Base-by-base conservation (phyloP, 1,284 basidiomycete genomes). In the Rhodotorula sp. region DNA sequence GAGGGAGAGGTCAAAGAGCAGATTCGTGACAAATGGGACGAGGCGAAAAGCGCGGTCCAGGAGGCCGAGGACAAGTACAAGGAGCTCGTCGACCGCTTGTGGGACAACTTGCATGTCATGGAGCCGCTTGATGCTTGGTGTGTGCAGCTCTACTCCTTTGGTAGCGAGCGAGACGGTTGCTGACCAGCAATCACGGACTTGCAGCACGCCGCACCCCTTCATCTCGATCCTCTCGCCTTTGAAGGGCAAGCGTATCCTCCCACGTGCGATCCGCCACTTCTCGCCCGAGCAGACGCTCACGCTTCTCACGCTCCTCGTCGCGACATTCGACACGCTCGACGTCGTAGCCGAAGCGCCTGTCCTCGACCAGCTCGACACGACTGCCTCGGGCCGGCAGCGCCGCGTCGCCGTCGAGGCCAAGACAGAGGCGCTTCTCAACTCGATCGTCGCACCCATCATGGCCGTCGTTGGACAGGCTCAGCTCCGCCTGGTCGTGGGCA, bases 211-310 rank as follows among this genome's bases (percentile, higher is more conserved):
- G 8, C 96, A 99, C 82, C 96, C 96, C 0, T 98, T 99, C 82
- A 89, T 99, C 76, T 93, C 94, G 2, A 85, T 99, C 53, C 84
- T 99, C 57, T 87, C 86, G 47, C 89, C 91, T 4, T 86, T 88
- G 74, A 99, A 99, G 82, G 96, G 96, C 69, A 98, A 98, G 83
- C 88, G 89, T 71, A 85, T 99, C 29, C 84, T 99, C 52, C 90
- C 93, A 5, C 89, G 96, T 48, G 86, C 94, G 7, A 88, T 92
- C 27, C 89, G 94, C n/a, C 90, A 94, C 77, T 85, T 99, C 32
- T 86, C 86, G 71, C 84, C 86, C 44, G 85, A 90, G 71, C 90
- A 91, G 78, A 89, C 90, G 81, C 86, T 94, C 60, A 93, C 91
- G 3, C 82, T 96, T 53, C 83, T 98, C 58, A 97, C 94, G 2